These are phyloP conservation scores for Colletotrichum somersetense DNA, from an alignment of 2,329 filamentous ascomycete species.

Conservation along the genomic window DNA sequence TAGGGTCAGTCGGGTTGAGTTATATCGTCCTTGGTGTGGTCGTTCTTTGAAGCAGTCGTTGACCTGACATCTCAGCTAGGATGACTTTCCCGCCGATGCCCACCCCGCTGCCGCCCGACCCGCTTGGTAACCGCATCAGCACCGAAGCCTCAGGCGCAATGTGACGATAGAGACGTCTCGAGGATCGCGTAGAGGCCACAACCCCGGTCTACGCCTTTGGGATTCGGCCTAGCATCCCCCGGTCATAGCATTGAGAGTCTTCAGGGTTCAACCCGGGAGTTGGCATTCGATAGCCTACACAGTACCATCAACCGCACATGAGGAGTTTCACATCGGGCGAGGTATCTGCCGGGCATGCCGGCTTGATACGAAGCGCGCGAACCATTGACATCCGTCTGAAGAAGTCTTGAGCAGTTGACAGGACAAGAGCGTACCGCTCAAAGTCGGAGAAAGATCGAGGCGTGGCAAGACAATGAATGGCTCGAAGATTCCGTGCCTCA, in stretches of 20 bases:
- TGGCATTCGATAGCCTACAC: conserved; percentile 12
- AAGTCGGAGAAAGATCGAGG: neutral
- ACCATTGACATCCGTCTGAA: conserved; percentile 25
- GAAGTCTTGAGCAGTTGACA: neutral
- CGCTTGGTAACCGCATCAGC: conserved; percentile 15
- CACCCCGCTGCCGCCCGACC: neutral
- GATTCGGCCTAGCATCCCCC: conserved; percentile 25
- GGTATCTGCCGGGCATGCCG: conserved; percentile 11
- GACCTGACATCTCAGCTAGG: neutral
- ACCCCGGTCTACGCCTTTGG: neutral
- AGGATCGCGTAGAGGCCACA: conserved; percentile 12
- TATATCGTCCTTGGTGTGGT: neutral
- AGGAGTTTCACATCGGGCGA: conserved; percentile 31
- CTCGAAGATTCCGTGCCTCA: neutral
- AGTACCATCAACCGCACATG: conserved; percentile 24
- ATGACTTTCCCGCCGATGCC: neutral
- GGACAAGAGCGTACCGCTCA: neutral
- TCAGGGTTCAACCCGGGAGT: conserved; percentile 23
- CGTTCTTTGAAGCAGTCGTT: neutral
- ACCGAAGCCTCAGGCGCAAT: conserved; percentile 11
- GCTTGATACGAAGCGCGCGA: conserved; percentile 23
- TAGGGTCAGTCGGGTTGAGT: neutral
- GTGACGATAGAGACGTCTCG: neutral
- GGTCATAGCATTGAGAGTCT: conserved; percentile 5
- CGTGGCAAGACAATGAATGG: neutral